Conservation (phyloP, 2,329 filamentous ascomycete species). For the Claviceps arundinis region DNA sequence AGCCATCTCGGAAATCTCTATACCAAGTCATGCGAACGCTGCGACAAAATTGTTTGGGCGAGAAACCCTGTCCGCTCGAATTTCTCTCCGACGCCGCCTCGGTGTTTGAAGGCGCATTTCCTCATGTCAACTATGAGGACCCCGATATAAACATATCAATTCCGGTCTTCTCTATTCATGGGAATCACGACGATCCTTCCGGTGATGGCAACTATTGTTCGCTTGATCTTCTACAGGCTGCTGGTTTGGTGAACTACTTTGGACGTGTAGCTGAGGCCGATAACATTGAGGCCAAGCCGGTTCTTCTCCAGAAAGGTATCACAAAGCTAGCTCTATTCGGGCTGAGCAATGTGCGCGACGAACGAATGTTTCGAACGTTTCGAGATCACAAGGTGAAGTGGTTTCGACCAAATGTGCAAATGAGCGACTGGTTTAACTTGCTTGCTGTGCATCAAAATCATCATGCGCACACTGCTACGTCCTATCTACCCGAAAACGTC, state of each 20-base stretch:
- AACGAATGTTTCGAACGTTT: slow-evolving; percentile 88
- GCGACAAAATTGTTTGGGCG: slow-evolving; percentile 83
- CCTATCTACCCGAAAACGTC: slow-evolving; percentile 90
- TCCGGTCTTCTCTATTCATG: slow-evolving; percentile 95
- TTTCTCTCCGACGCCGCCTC: slow-evolving; percentile 87
- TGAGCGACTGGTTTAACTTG: slow-evolving; percentile 87
- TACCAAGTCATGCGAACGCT: slow-evolving; percentile 95
- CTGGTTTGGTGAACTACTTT: slow-evolving; percentile 90
- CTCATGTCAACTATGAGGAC: slow-evolving; percentile 96
- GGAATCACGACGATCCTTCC: slow-evolving; percentile 97
- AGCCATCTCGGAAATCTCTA: slow-evolving; percentile 87
- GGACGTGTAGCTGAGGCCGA: slow-evolving; percentile 84
- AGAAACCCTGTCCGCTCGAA: slow-evolving; percentile 90
- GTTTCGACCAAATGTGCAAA: slow-evolving; percentile 69
- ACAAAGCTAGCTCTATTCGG: slow-evolving; percentile 92
- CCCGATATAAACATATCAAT: slow-evolving; percentile 94
- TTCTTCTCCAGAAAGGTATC: slow-evolving; percentile 81
- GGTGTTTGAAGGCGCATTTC: slow-evolving; percentile 79
- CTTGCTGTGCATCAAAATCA: slow-evolving; percentile 96
- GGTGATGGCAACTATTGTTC: slow-evolving; percentile 88
- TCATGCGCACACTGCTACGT: slow-evolving; percentile 77
- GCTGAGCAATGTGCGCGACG: slow-evolving; percentile 89
- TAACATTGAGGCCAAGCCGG: slow-evolving; percentile 83
- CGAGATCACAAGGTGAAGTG: slow-evolving; percentile 88
- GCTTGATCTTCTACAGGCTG: slow-evolving; percentile 79